Evolutionary conservation across 371 early-diverging fungal genomes (phyloP), one percentile per base, ranked within the genome.

Genomic region (Aphelidium insulamus): DNA sequence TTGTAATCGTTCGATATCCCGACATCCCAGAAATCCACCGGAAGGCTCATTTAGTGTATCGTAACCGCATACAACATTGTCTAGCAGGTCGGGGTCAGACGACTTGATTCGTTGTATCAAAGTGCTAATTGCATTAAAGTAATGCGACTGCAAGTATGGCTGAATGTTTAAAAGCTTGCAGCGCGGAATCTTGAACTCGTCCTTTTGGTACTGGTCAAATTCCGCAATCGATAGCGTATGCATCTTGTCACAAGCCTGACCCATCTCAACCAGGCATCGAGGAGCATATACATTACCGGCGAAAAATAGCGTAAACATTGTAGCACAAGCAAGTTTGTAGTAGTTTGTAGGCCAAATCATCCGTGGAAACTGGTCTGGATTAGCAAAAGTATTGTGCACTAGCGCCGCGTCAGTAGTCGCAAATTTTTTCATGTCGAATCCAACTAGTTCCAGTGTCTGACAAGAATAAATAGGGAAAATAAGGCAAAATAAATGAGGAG

Each of bases 261-360:
- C n/a, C n/a, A n/a, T n/a, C 18, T 58, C 43, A 24, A 67, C 59
- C n/a, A 42, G 48, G 29, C 66, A 59, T 4, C 62, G 44, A 0
- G 82, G 82, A 1, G 78, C 77, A 58, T 65, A 79, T 4, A 45
- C 52, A 18, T 58, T 52, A 19, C 80, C 81, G n/a, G 55, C 79
- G 49, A 75, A 82, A 43, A 79, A 79, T 10, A 79, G 51, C 0
- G 83, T 75, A 36, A 79, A 78, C 69, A 82, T 69, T 29, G 83
- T 79, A 1, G 74, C 62, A 0, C 71, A 61, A n/a, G 83, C 81
- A 10, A 81, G 48, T 32, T 77, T 79, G 36, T 56, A 53, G 46
- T 84, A 79, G 39, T 84, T 84, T 19, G 85, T 79, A 10, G 76
- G 62, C 85, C 85, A 84, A 21, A 76, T 72, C 84, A 83, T 83